A percentile compares a stretch with the other conserved stretches of the same genome.
Evolutionary conservation across 2,329 filamentous ascomycete genomes (phyloP).

Genomic region (Colletotrichum sp.): DNA sequence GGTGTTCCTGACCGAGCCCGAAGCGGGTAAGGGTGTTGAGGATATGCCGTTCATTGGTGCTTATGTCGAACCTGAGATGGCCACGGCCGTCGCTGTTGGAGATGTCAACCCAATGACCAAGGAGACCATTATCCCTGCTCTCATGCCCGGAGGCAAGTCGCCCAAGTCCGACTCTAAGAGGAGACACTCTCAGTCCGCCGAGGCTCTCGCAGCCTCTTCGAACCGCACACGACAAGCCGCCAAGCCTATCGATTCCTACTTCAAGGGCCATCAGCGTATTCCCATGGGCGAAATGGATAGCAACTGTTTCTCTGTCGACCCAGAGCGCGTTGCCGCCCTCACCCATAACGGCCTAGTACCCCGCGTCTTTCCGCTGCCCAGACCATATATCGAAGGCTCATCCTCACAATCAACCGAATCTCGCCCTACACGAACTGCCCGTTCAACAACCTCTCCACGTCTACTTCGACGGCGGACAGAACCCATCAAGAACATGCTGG

Average conservation of each 20-base stretch:
- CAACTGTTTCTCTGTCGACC: slow-evolving; percentile 63
- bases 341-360: slow-evolving; percentile 56
- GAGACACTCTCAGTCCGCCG: slow-evolving; percentile 40
- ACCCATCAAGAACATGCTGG: slow-evolving; percentile 51
- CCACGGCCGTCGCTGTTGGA: slow-evolving; percentile 77
- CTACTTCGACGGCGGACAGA: slow-evolving; percentile 57
- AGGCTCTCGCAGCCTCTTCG: slow-evolving; percentile 23
- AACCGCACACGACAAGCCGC: slow-evolving; percentile 28
- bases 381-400: slow-evolving; percentile 56
- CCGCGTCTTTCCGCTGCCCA: slow-evolving; percentile 63
- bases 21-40: slow-evolving; percentile 65
- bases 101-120: slow-evolving; percentile 93
- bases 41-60: slow-evolving; percentile 84
- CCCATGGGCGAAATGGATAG: slow-evolving; percentile 68
- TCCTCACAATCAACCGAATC: slow-evolving; percentile 23
- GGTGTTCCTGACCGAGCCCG: slow-evolving; percentile 76
- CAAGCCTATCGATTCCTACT: slow-evolving; percentile 62
- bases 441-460: slow-evolving; percentile 39
- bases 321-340: slow-evolving; percentile 50
- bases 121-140: slow-evolving; percentile 54
- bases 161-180: slow-evolving; percentile 49
- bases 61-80: slow-evolving; percentile 71
- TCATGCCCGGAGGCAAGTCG: slow-evolving; percentile 48
- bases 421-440: slow-evolving; percentile 20
- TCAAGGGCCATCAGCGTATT: slow-evolving; percentile 55